A percentile compares a stretch with the other conserved stretches of the same genome.
Evolutionary conservation across 2,329 filamentous ascomycete genomes (phyloP).

Genomic region (Fusarium chuoi): DNA sequence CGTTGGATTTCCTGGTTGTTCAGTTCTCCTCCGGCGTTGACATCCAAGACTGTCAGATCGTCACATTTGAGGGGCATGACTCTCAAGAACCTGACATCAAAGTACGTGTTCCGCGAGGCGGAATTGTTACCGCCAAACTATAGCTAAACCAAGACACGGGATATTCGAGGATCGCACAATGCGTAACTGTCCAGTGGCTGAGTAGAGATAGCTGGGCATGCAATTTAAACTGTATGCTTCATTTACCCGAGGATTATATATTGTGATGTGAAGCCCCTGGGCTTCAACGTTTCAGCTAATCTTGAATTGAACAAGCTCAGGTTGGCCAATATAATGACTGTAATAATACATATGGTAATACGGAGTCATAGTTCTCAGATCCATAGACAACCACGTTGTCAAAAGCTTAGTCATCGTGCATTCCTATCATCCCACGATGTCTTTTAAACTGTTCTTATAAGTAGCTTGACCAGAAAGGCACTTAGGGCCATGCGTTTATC

Average conservation of each 20-base stretch:
- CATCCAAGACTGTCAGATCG: conserved; percentile 89
- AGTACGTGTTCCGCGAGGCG: conserved; percentile 42
- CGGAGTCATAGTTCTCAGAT: conserved; percentile 7
- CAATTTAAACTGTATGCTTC: conserved; percentile 14
- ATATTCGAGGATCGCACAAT: conserved; percentile 27
- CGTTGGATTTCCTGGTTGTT: conserved; percentile 87
- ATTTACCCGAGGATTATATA: background rate
- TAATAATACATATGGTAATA: background rate
- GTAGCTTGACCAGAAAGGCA: background rate
- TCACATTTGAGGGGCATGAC: conserved; percentile 53
- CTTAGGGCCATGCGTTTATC: background rate
- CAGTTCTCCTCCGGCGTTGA: conserved; percentile 88
- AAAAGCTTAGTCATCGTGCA: conserved; percentile 33
- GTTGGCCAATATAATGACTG: background rate
- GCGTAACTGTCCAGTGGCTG: conserved; percentile 30
- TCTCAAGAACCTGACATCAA: conserved; percentile 54
- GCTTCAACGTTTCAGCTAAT: conserved; percentile 15
- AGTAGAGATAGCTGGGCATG: conserved; percentile 3
- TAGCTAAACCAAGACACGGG: conserved; percentile 11
- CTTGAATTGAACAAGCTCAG: conserved; percentile 15
- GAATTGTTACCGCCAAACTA: conserved; percentile 23
- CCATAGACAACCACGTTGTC: background rate
- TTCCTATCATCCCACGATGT: conserved; percentile 7
- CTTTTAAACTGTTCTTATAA: conserved; percentile 10
- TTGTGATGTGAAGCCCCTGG: background rate